Conservation (phyloP, 2,329 filamentous ascomycete genomes). For the Colletotrichum phormii region DNA sequence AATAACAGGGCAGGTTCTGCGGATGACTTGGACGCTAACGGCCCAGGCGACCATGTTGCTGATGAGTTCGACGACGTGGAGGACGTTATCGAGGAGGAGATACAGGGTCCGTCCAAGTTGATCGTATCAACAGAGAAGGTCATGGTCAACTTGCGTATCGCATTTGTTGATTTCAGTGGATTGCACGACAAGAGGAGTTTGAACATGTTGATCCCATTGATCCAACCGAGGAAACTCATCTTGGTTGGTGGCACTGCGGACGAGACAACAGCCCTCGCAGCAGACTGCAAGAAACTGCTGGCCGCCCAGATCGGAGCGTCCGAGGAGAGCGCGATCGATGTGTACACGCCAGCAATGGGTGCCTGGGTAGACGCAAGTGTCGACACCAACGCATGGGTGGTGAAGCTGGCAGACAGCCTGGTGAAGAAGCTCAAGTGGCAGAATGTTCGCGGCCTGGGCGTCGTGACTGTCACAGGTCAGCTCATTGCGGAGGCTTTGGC, state of each 20-base stretch:
- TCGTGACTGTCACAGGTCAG: constrained; percentile 91
- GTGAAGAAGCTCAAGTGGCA: constrained; percentile 95
- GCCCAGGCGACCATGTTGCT: constrained; percentile 42
- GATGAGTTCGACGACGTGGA: constrained; percentile 71
- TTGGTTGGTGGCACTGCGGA: constrained; percentile 83
- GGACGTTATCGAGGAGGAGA: constrained; percentile 61
- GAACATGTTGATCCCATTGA: constrained; percentile 93
- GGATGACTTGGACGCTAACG: constrained; percentile 57
- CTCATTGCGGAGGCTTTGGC: constrained; percentile 55
- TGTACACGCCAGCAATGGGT: constrained; percentile 86
- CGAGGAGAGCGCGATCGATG: constrained; percentile 69
- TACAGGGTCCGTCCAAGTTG: constrained; percentile 79
- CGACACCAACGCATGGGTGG: constrained; percentile 96
- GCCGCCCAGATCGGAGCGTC: constrained; percentile 56
- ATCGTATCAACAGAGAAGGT: constrained; percentile 73
- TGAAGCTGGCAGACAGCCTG: constrained; percentile 87
- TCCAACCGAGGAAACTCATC: constrained; percentile 93
- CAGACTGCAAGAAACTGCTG: constrained; percentile 80
- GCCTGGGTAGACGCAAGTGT: constrained; percentile 87
- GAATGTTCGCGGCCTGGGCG: constrained; percentile 87
- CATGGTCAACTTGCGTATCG: constrained; percentile 78
- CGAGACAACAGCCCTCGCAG: constrained; percentile 83
- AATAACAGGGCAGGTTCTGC: constrained; percentile 58
- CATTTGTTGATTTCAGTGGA: constrained; percentile 91
- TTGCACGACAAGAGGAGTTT: constrained; percentile 93